Conservation (phyloP, 805 yeast species). For the Candida coleopterorum region DNA sequence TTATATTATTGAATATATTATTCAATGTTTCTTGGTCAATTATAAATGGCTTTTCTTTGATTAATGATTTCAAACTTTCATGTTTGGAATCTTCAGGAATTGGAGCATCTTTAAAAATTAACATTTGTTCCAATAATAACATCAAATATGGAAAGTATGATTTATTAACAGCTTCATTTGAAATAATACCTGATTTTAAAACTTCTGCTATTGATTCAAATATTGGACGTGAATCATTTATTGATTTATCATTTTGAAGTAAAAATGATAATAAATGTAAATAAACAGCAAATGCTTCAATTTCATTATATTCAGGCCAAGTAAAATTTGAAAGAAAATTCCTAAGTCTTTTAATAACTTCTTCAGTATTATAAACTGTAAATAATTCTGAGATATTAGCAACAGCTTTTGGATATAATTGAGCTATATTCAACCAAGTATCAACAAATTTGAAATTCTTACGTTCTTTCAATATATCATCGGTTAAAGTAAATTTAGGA, state of each 20-base stretch:
- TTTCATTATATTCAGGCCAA: neutral
- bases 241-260: constrained; percentile 3
- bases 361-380: neutral
- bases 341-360: neutral
- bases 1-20: constrained; percentile 39
- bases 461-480: constrained; percentile 10
- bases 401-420: constrained; percentile 15
- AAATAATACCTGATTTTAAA: constrained; percentile 29
- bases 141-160: constrained; percentile 61
- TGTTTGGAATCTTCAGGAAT: constrained; percentile 27
- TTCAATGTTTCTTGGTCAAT: constrained; percentile 18
- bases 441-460: constrained; percentile 9
- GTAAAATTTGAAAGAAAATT: neutral
- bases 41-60: constrained; percentile 11
- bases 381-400: constrained; percentile 19
- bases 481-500: constrained; percentile 7
- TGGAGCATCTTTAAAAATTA: constrained; percentile 52
- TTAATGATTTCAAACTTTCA: constrained; percentile 8
- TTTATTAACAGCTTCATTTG: constrained; percentile 19
- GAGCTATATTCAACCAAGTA: constrained; percentile 17
- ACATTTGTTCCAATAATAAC: constrained; percentile 48
- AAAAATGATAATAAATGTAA: constrained; percentile 8
- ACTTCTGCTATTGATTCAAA: constrained; percentile 32
- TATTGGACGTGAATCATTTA: constrained; percentile 6
- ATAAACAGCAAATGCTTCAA: constrained; percentile 2